Evolutionary conservation across 1,139 yeast genomes (phyloP).

Genomic region (Diutina scorzettiae): DNA sequence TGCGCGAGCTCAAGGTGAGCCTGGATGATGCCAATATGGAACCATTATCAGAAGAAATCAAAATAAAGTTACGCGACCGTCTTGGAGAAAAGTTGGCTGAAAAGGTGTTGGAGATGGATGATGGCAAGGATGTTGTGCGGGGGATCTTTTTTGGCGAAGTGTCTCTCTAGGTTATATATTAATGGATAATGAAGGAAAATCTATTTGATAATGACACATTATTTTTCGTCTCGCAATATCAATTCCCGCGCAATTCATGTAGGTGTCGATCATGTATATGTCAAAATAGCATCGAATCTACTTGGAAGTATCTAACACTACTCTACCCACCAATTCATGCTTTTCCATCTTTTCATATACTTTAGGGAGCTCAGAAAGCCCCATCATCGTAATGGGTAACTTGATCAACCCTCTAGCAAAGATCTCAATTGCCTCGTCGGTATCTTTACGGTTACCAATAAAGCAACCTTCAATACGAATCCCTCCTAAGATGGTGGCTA

Average conservation of each 20-base stretch:
- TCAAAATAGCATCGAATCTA: too few species aligned
- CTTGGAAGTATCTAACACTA: conserved; percentile 50
- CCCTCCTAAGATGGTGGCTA: conserved; percentile 53
- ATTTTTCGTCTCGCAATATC: too few species aligned
- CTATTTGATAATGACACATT: too few species aligned
- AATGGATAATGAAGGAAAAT: too few species aligned
- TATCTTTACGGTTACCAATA: conserved; percentile 73
- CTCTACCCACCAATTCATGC: conserved; percentile 65
- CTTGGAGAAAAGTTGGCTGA: conserved; percentile 51
- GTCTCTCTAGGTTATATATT: neutral
- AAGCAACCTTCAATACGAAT: conserved; percentile 61
- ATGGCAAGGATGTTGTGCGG: conserved; percentile 43
- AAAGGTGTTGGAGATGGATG: conserved; percentile 36
- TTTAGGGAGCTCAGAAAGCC: conserved; percentile 45
- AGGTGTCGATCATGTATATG: too few species aligned
- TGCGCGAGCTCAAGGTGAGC: conserved; percentile 32
- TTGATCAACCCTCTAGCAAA: conserved; percentile 56
- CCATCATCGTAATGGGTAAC: conserved; percentile 57
- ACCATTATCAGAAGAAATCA: conserved; percentile 29
- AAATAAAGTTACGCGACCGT: conserved; percentile 37
- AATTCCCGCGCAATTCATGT: too few species aligned
- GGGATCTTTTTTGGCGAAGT: conserved; percentile 74
- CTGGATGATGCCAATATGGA: conserved; percentile 20
- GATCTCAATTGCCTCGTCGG: conserved; percentile 68
- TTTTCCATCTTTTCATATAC: conserved; percentile 58